These are phyloP conservation scores for Fraxinus quadrangulata DNA, from an alignment of 257 asterid species.

Conservation along the genomic window DNA sequence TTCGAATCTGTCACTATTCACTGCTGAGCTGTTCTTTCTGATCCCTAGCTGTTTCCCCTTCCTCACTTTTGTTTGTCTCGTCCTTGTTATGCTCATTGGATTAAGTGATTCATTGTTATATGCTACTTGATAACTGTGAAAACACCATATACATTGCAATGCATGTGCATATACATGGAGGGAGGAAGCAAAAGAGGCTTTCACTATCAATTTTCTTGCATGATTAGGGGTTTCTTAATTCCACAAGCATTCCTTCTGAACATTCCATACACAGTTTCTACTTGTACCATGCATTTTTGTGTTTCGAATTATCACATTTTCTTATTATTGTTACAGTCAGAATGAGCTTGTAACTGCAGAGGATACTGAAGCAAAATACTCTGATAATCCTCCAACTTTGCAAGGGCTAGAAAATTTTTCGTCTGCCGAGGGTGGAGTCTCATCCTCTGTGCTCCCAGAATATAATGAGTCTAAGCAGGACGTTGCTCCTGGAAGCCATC, in stretches of 20 bases:
- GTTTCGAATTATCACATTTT: conserved; percentile 19
- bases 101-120: background rate
- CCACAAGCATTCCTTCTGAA: conserved; percentile 5
- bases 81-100: background rate
- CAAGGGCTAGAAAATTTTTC: conserved; percentile 40
- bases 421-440: conserved; percentile 52
- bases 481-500: conserved; percentile 56
- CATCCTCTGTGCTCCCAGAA: conserved; percentile 53
- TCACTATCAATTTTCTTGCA: conserved; percentile 3
- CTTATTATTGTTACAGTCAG: conserved; percentile 49
- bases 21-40: conserved; percentile 7
- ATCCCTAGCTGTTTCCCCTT: background rate
- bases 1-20: background rate
- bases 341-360: conserved; percentile 46
- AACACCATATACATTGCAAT: background rate
- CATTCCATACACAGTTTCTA: background rate
- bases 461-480: conserved; percentile 57
- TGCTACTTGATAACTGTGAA: conserved; percentile 12
- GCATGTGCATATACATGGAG: background rate
- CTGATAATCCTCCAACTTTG: conserved; percentile 52
- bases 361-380: conserved; percentile 45
- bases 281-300: background rate
- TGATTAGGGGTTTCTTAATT: conserved; percentile 3
- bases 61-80: background rate
- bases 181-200: background rate